Percentiles rank a stretch among this genome's conserved stretches.
phyloP scores from a whole-genome alignment of 73 alveolate species.

The Uronychia binucleata region DNA sequence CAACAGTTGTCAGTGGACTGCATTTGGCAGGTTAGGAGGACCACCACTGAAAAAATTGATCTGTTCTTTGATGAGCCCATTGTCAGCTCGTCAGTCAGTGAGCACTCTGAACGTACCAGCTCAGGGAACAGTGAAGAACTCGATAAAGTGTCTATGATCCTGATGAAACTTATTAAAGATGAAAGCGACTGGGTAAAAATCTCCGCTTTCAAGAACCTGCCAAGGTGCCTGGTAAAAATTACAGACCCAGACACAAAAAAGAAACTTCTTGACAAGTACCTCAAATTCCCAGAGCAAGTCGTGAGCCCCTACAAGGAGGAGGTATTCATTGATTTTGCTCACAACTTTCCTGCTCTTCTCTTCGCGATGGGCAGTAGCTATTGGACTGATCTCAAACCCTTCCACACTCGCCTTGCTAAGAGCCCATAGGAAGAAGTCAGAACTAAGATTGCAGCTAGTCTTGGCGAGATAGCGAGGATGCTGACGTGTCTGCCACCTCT shows the following conservation, averaged over 20 bases:
- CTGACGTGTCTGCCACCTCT: not conserved
- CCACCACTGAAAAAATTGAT: not conserved
- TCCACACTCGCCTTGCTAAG: not conserved
- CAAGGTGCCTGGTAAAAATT: not conserved
- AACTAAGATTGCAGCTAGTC: not conserved
- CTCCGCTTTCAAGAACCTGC: conserved; percentile 1
- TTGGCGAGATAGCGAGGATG: not conserved
- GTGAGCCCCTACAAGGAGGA: not conserved
- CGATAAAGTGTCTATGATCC: not conserved
- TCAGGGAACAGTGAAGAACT: not conserved
- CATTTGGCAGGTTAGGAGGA: not conserved
- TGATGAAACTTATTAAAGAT: not conserved
- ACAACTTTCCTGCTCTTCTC: not conserved
- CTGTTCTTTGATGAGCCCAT: not conserved
- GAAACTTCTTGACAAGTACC: not conserved
- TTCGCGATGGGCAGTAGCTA: not conserved
- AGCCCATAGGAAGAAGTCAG: not conserved
- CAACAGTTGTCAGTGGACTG: not conserved
- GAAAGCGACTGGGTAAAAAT: not conserved
- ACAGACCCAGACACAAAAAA: not conserved
- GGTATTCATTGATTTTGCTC: not conserved
- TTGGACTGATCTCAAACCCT: not conserved
- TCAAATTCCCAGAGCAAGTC: not conserved
- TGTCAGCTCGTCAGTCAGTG: too few species aligned
- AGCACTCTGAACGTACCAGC: not conserved